Base-by-base conservation (phyloP, 2,329 filamentous ascomycete species). In the Phoma sp. region DNA sequence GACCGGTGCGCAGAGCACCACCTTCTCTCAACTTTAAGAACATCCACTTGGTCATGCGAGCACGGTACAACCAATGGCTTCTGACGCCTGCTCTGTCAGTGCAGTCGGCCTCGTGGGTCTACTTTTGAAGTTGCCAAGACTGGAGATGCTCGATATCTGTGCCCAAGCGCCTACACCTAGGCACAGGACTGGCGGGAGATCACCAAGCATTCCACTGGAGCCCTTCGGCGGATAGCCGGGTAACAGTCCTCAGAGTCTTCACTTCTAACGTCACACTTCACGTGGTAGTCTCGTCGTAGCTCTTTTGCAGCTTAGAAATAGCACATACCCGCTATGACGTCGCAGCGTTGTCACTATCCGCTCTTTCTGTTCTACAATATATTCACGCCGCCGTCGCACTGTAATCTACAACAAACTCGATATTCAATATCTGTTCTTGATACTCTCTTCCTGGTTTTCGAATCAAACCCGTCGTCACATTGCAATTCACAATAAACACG, bases 311-410 rank as follows among this genome's bases (percentile, higher is more conserved):
- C 51, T 61, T 59, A 57, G 53, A 58, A 57, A 65, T 56, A 58
- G 36, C 43, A 43, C 45, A 54, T 65, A 64, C 61, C 63, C 66
- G 62, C 64, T 67, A 70, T 71, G 69, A 71, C 67, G 69, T 71
- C 65, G 66, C 60, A 24, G 37, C 13, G 21, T 51, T 60, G 69
- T 71, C 67, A 71, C 67, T 8, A 51, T 35, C 43, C 24, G 33
- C 21, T 35, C 43, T n/a, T n/a, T n/a, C n/a, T n/a, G n/a, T n/a
- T n/a, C n/a, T n/a, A n/a, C n/a, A n/a, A n/a, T 49, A 55, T 45
- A 50, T 55, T 33, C 39, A 35, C 40, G n/a, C 29, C 40, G 21
- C 37, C 25, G 22, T 36, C 15, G 8, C 40, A 24, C 22, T 22
- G 38, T n/a, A 22, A 29, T 44, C 25, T n/a, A 27, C 22, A 25